These are phyloP conservation scores for Phytophthora vignae DNA, from an alignment of 352 stramenopile genomes.

Conservation along the genomic window DNA sequence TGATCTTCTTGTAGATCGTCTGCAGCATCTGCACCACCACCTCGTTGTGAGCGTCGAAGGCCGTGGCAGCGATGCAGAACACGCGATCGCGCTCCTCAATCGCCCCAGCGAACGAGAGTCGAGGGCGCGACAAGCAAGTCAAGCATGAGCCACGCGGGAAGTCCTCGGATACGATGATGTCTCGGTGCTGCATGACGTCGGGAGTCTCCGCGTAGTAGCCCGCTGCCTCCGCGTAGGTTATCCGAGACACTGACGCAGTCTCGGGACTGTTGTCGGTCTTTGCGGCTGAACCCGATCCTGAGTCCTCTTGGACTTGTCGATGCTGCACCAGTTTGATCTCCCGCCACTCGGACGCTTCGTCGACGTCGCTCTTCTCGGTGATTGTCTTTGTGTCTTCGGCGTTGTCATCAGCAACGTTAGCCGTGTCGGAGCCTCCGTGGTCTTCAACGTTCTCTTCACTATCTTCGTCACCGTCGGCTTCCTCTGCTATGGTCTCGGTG, in stretches of 20 bases:
- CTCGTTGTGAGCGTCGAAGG: constrained; percentile 53
- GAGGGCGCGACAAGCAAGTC: constrained; percentile 62
- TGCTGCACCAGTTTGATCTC: constrained; percentile 62
- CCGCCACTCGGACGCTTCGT: constrained; percentile 56
- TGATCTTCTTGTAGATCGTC: constrained; percentile 70
- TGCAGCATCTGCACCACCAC: constrained; percentile 67
- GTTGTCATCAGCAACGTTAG: constrained; percentile 17
- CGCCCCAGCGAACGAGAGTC: constrained; percentile 59
- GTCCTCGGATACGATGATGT: constrained; percentile 70
- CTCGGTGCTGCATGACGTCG: constrained; percentile 49
- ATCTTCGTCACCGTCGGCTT: constrained; percentile 46
- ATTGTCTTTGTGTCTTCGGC: constrained; percentile 15
- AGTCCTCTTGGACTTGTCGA: constrained; percentile 13
- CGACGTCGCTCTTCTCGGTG: constrained; percentile 29
- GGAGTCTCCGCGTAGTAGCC: constrained; percentile 51
- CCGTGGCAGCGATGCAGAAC: constrained; percentile 73
- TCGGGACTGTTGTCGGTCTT: constrained; percentile 10
- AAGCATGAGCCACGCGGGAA: constrained; percentile 63
- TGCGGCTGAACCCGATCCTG: neutral
- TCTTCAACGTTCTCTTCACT: constrained; percentile 18
- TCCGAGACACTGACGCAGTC: constrained; percentile 24
- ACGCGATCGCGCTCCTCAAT: constrained; percentile 76
- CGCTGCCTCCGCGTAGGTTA: constrained; percentile 55
- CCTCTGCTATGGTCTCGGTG: constrained; percentile 50
- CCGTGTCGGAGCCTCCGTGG: constrained; percentile 5